These are phyloP conservation scores for Arxiozyma telluris DNA, from an alignment of 1,139 yeast species.

Conservation along the genomic window DNA sequence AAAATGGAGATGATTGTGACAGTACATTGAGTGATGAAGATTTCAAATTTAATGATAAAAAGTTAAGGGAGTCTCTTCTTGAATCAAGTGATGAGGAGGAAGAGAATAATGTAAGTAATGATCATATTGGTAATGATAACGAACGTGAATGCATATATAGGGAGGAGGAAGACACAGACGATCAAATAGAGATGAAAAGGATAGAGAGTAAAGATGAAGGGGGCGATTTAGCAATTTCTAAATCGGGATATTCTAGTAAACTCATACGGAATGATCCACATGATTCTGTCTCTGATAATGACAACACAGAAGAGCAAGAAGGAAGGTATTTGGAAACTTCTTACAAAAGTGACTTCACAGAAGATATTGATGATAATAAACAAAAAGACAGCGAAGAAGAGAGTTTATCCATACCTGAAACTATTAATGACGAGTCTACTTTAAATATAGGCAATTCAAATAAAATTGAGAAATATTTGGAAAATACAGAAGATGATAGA, in stretches of 20 bases:
- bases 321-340: neutral
- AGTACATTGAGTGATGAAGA: conserved; percentile 3
- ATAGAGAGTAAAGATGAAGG: neutral
- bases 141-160: neutral
- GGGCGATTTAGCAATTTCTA: conserved; percentile 12
- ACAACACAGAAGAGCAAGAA: conserved; percentile 1
- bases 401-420: conserved; percentile 4
- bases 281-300: neutral
- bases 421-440: conserved; percentile 4
- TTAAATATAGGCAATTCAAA: neutral
- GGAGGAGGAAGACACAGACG: neutral
- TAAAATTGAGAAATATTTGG: neutral
- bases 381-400: conserved; percentile 6
- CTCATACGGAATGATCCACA: conserved; percentile 9
- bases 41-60: conserved; percentile 11
- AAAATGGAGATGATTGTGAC: neutral
- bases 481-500: conserved; percentile 2
- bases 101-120: conserved; percentile 3
- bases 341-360: neutral
- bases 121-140: conserved; percentile 3
- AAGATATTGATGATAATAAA: neutral
- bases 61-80: conserved; percentile 12
- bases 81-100: conserved; percentile 13
- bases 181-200: neutral
- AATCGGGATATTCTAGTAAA: conserved; percentile 22